Conservation (phyloP, 371 early-diverging fungal genomes). For the Nematocida ausubeli region DNA sequence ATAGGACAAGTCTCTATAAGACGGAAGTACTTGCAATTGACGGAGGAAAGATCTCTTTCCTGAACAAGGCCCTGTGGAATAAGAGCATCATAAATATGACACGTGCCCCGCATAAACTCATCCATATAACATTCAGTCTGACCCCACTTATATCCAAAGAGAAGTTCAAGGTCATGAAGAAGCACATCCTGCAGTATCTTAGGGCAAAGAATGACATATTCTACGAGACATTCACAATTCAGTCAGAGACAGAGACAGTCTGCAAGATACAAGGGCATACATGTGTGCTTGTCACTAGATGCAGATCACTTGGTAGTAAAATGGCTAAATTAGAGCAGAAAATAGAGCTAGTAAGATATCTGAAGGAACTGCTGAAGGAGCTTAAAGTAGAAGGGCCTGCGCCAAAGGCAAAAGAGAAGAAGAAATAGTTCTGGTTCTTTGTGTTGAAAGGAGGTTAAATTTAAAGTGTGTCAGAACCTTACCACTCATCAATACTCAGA, state of each 20-base stretch:
- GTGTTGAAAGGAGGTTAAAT: background rate
- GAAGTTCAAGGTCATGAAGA: constrained; percentile 58
- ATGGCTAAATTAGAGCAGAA: constrained; percentile 64
- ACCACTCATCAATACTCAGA: constrained; percentile 53
- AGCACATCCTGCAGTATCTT: constrained; percentile 60
- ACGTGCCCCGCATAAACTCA: constrained; percentile 67
- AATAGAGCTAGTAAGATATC: constrained; percentile 61
- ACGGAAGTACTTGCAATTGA: constrained; percentile 62
- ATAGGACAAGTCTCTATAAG: constrained; percentile 61
- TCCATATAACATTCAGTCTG: constrained; percentile 64
- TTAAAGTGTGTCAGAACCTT: constrained; percentile 51
- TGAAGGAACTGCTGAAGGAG: constrained; percentile 51
- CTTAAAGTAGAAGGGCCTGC: constrained; percentile 1
- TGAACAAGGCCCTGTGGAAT: constrained; percentile 66
- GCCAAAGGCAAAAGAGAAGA: background rate
- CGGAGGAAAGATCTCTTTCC: constrained; percentile 67
- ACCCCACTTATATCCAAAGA: constrained; percentile 41
- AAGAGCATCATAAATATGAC: constrained; percentile 67
- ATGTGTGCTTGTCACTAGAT: constrained; percentile 60
- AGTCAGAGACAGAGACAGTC: constrained; percentile 51
- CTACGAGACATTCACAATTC: constrained; percentile 64
- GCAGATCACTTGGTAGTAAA: constrained; percentile 63
- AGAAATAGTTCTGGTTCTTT: background rate
- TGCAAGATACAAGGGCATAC: constrained; percentile 59
- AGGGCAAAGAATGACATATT: constrained; percentile 57